Evolutionary conservation across 306 rosid genomes (phyloP).

Genomic region (Acacia crassicarpa): DNA sequence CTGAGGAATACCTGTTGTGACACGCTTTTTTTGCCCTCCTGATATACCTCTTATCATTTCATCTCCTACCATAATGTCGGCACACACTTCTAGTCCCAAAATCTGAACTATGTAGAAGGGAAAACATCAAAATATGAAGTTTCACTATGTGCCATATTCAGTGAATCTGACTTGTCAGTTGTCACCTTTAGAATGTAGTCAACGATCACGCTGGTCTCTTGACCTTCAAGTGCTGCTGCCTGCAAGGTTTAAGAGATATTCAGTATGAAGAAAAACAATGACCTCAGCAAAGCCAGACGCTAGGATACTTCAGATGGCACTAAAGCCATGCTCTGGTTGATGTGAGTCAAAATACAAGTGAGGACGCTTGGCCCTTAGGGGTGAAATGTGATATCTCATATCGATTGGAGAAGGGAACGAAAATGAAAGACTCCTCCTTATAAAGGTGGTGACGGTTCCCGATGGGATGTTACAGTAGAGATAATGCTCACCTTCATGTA

Average conservation of each 20-base stretch:
- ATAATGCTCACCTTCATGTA: constrained; percentile 71
- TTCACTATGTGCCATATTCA: background rate
- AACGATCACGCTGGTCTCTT: constrained; percentile 51
- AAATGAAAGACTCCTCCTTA: no score
- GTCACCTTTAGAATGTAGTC: constrained; percentile 79
- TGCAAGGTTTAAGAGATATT: constrained; percentile 34
- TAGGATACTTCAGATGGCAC: no score
- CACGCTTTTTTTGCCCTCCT: constrained; percentile 85
- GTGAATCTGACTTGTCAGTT: constrained; percentile 28
- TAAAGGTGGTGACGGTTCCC: no score
- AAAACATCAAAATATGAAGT: background rate
- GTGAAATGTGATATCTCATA: no score
- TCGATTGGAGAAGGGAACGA: no score
- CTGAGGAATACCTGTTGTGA: constrained; percentile 71
- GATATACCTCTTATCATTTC: constrained; percentile 88
- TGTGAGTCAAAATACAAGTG: no score
- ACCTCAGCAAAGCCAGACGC: no score
- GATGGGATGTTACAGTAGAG: background rate
- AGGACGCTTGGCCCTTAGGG: no score
- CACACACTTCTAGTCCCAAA: constrained; percentile 78
- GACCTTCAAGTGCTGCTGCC: constrained; percentile 73
- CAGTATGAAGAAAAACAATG: background rate
- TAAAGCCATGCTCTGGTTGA: no score
- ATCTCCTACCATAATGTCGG: constrained; percentile 68
- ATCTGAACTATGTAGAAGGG: constrained; percentile 46